phyloP scores from a whole-genome alignment of 768 basidiomycete genomes.

The Pleurotus pulmonarius region DNA sequence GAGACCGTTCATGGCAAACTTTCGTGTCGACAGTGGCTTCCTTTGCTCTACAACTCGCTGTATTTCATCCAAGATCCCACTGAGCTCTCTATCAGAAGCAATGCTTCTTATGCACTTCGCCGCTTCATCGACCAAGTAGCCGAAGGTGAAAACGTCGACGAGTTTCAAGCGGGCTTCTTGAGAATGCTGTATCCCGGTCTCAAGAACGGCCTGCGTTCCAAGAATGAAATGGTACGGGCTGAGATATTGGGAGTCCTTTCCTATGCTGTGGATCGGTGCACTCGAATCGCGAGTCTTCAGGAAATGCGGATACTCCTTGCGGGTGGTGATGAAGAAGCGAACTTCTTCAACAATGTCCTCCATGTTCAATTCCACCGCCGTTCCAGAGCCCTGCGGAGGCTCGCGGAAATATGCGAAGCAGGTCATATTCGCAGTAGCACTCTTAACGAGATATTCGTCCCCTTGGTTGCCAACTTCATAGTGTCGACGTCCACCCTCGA shows the following conservation, averaged over 20 bases:
- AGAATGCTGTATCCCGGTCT: conserved; percentile 72
- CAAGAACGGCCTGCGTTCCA: conserved; percentile 75
- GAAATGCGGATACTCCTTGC: conserved; percentile 84
- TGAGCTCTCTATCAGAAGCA: conserved; percentile 83
- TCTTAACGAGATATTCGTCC: conserved; percentile 80
- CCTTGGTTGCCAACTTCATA: conserved; percentile 82
- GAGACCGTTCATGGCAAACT: conserved; percentile 54
- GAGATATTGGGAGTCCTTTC: conserved; percentile 81
- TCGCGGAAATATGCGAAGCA: conserved; percentile 72
- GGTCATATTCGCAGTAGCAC: conserved; percentile 65
- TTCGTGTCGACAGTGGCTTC: conserved; percentile 66
- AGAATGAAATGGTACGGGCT: conserved; percentile 80
- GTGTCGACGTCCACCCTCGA: conserved; percentile 57
- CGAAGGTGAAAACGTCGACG: conserved; percentile 27
- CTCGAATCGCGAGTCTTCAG: conserved; percentile 52
- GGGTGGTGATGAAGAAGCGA: conserved; percentile 88
- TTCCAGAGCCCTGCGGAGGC: conserved; percentile 78
- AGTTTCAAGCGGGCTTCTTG: conserved; percentile 54
- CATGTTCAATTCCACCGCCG: conserved; percentile 93
- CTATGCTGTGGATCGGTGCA: conserved; percentile 65
- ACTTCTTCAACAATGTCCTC: conserved; percentile 94
- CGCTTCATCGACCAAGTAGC: conserved; percentile 70
- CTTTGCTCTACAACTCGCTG: conserved; percentile 78
- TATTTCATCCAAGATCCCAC: conserved; percentile 86
- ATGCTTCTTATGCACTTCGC: conserved; percentile 70